These are phyloP conservation scores for Yamadazyma conglobata DNA, from an alignment of 1,139 yeast genomes.

Conservation along the genomic window DNA sequence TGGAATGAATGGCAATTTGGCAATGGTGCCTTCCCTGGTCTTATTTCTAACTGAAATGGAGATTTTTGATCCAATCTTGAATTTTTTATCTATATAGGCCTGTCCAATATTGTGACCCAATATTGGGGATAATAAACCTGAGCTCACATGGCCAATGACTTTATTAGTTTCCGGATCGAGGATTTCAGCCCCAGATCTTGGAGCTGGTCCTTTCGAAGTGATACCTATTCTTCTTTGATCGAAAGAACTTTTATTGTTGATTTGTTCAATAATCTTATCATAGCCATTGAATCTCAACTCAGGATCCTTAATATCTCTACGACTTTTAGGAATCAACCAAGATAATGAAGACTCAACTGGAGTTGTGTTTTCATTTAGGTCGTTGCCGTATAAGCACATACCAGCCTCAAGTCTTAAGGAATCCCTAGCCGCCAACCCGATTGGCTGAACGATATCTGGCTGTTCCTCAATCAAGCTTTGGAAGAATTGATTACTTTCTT, in stretches of 20 bases:
- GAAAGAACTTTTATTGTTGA: constrained; percentile 59
- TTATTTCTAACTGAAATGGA: constrained; percentile 82
- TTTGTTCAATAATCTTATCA: constrained; percentile 62
- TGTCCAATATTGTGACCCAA: constrained; percentile 88
- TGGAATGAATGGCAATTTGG: constrained; percentile 81
- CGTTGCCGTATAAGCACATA: constrained; percentile 96
- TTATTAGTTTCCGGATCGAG: constrained; percentile 49
- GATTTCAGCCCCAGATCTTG: constrained; percentile 78
- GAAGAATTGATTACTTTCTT: constrained; percentile 58
- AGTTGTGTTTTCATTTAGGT: constrained; percentile 72
- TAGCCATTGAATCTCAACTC: constrained; percentile 74
- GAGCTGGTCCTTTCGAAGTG: constrained; percentile 81
- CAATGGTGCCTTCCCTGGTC: constrained; percentile 65
- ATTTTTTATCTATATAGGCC: constrained; percentile 77
- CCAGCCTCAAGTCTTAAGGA: constrained; percentile 95
- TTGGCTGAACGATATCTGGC: constrained; percentile 67
- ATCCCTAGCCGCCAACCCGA: constrained; percentile 96
- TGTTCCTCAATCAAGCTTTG: constrained; percentile 53
- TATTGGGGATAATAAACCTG: constrained; percentile 90
- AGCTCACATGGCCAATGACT: constrained; percentile 72
- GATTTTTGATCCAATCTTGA: constrained; percentile 73
- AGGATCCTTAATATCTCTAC: constrained; percentile 46
- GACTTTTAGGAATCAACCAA: constrained; percentile 84
- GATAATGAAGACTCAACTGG: constrained; percentile 87
- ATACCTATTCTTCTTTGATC: constrained; percentile 71